Percentiles rank a stretch among this genome's conserved stretches.
Conservation (phyloP, 108 stramenopile genomes). For the Cyclotella choctawhatcheeana region DNA sequence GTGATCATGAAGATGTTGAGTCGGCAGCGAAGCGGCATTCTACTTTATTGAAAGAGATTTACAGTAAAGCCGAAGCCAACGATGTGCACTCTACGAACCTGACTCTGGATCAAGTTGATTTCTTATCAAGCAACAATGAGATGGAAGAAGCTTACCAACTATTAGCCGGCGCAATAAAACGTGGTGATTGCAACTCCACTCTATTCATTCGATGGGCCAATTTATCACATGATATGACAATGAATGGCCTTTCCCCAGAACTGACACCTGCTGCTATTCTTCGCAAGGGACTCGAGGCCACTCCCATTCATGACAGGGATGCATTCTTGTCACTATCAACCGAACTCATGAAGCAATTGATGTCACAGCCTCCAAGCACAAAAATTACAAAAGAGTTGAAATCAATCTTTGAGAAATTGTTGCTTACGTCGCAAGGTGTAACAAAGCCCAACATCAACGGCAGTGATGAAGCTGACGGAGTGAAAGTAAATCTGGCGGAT, state of each 20-base stretch:
- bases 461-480: slow-evolving; percentile 28
- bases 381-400: slow-evolving; percentile 24
- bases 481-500: slow-evolving; percentile 27
- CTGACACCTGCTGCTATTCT: slow-evolving; percentile 48
- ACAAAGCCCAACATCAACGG: not conserved
- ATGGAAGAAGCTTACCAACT: slow-evolving; percentile 40
- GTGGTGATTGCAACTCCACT: slow-evolving; percentile 3
- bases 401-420: slow-evolving; percentile 61
- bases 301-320: slow-evolving; percentile 53
- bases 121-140: slow-evolving; percentile 42
- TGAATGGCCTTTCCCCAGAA: slow-evolving; percentile 12
- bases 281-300: slow-evolving; percentile 49
- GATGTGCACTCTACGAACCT: slow-evolving; percentile 50
- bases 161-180: slow-evolving; percentile 34
- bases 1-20: slow-evolving; percentile 27
- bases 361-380: slow-evolving; percentile 28
- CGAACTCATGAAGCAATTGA: slow-evolving; percentile 61
- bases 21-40: slow-evolving; percentile 34
- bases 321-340: slow-evolving; percentile 56
- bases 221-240: slow-evolving; percentile 31
- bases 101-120: slow-evolving; percentile 61
- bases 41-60: slow-evolving; percentile 34
- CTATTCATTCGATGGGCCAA: slow-evolving; percentile 70
- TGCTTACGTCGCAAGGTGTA: slow-evolving; percentile 58
- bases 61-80: slow-evolving; percentile 21